Evolutionary conservation across 768 basidiomycete species (phyloP).

Genomic region (Rhodocollybia butyracea): DNA sequence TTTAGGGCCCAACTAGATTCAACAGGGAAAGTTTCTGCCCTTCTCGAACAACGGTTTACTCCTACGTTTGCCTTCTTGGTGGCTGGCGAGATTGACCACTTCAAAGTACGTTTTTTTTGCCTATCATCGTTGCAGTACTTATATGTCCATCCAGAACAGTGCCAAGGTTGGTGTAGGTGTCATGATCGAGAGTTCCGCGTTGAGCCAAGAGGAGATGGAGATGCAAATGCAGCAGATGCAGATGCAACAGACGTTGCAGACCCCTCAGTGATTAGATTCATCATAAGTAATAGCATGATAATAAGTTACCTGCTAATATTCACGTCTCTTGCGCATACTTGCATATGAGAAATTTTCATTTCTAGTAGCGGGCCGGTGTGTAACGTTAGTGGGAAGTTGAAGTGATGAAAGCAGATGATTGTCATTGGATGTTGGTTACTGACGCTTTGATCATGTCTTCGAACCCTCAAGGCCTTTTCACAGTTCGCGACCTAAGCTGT

Average conservation of each 20-base stretch:
- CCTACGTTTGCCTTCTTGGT: slow-evolving; percentile 94
- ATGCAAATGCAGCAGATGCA: slow-evolving; percentile 10
- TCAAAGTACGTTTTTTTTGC: slow-evolving; percentile 66
- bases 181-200: slow-evolving; percentile 87
- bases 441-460: not conserved
- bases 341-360: too few species aligned
- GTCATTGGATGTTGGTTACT: not conserved
- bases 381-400: too few species aligned
- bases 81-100: slow-evolving; percentile 97
- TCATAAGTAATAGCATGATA: not conserved
- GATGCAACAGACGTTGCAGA: not conserved
- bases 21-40: slow-evolving; percentile 90
- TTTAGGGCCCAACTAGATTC: slow-evolving; percentile 96
- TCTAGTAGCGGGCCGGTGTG: too few species aligned
- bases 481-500: slow-evolving; percentile 50
- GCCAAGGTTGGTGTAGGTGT: slow-evolving; percentile 96
- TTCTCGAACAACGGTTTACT: slow-evolving; percentile 94
- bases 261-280: slow-evolving; percentile 4
- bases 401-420: too few species aligned
- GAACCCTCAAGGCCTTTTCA: slow-evolving; percentile 34
- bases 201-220: slow-evolving; percentile 83
- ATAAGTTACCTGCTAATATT: not conserved
- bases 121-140: not conserved
- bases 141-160: slow-evolving; percentile 57
- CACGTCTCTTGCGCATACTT: slow-evolving; percentile 1